Evolutionary conservation across 2,329 filamentous ascomycete genomes (phyloP), one percentile per base, ranked within the genome.

Genomic region (Xylaria sp.): DNA sequence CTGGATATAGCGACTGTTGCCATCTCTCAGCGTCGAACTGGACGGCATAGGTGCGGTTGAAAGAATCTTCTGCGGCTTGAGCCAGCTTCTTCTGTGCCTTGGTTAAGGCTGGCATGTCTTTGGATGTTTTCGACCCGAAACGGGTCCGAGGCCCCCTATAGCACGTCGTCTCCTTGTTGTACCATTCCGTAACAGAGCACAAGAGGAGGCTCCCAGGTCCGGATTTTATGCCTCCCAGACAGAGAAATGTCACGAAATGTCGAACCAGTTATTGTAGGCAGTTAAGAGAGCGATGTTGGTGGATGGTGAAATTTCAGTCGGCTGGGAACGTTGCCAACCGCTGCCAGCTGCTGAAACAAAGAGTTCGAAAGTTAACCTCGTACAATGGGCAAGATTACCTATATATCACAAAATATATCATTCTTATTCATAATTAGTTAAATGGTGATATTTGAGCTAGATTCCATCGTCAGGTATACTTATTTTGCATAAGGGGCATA

Each of bases 11-110:
- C 15, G 74, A 69, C 17, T 73, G 54, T 23, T 72, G 63, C 76
- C 76, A 77, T 68, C 75, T 71, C 44, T 75, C 71, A 6, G 74
- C 66, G 20, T 74, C 72, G 46, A 73, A 77, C 33, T 73, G 72
- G 2, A 42, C 59, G 13, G 74, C 60, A 48, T 77, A 76, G 6
- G 66, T 76, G 59, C 67, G 74, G 49, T 74, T 68, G 70, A 73
- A 77, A 1, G 75, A 73, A 40, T 74, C 74, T 48, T 74, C 74
- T 11, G 71, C 71, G 0, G 72, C 75, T 48, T 75, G 70, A 2
- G 69, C 72, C 58, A 69, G 66, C 65, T 76, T 76, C 65, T 70
- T 72, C 58, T 76, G 72, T 4, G 75, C 74, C 54, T 76, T 76
- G 11, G 75, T 75, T 26, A 76, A 62, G 20, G 71, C 70, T 23